Evolutionary conservation across 1,139 yeast genomes (phyloP), one percentile per base, ranked within the genome.

Genomic region (Maudiozyma humilis): DNA sequence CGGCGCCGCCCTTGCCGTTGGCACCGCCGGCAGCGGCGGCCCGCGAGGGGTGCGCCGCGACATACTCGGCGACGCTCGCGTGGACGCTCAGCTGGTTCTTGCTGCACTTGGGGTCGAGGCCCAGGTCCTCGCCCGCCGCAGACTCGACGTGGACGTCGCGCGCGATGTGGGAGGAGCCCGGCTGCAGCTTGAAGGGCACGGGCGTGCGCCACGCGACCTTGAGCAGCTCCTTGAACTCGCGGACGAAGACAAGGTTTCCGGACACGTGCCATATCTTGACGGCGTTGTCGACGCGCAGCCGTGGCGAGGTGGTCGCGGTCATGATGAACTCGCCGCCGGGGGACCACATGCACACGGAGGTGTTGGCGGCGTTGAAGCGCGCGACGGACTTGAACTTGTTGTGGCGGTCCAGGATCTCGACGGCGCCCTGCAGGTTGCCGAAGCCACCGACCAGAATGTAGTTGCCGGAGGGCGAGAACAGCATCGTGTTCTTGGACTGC

Each of bases 221-320:
- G 59, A 77, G 77, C 51, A 93, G 77, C 68, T 91, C 98, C 44
- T 73, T 76, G 64, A 79, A 87, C 53, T 88, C 95, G 58, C 79
- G 79, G 57, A 75, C 75, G 65, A 75, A 93, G 44, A 87, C 73
- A 53, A 91, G 74, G 56, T 80, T 78, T 38, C 98, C 98, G 50
- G 80, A 73, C 48, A 82, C 88, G 64, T 91, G 95, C 96, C 97
- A 91, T 56, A 93, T 72, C 65, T 87, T 86, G 55, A 83, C 79
- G 45, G 97, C 93, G 64, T 93, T 93, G 65, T 93, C 99, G 42
- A 93, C 99, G 62, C 98, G 79, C 59, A 93, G 76, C 59, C 99
- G 76, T 50, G 99, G 99, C 18, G 96, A 80, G 0, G 98, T 91
- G 6, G 98, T 93, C 19, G 98, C 98, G 16, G 97, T 89, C 63